Conservation (phyloP, 148 eudicot species). For the Hydrangea macrophylla region DNA sequence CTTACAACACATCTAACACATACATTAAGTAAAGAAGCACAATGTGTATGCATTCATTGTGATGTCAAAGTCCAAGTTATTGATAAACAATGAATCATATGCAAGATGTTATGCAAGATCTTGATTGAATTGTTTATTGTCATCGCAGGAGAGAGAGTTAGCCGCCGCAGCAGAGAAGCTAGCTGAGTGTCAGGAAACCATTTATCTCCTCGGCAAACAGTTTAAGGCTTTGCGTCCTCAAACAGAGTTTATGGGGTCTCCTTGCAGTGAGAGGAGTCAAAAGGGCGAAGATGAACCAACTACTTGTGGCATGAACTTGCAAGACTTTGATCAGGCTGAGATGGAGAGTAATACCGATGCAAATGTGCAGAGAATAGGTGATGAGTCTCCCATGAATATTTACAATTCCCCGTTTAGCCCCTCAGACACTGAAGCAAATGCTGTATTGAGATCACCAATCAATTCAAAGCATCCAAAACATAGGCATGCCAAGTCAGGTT, state of each 20-base stretch:
- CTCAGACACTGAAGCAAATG: slow-evolving; percentile 51
- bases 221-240: slow-evolving; percentile 69
- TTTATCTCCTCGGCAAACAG: slow-evolving; percentile 76
- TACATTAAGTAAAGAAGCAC: background rate
- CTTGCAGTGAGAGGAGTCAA: slow-evolving; percentile 34
- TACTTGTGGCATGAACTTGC: slow-evolving; percentile 37
- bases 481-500: slow-evolving; percentile 67
- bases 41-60: background rate
- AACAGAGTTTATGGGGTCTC: slow-evolving; percentile 45
- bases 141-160: slow-evolving; percentile 64
- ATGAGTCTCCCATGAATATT: slow-evolving; percentile 49
- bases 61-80: background rate
- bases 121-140: background rate
- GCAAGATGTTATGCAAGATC: background rate
- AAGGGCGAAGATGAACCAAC: slow-evolving; percentile 58
- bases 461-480: slow-evolving; percentile 45
- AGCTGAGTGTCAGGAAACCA: slow-evolving; percentile 89
- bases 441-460: slow-evolving; percentile 45
- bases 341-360: slow-evolving; percentile 34
- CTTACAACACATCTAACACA: background rate
- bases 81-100: background rate
- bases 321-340: slow-evolving; percentile 36
- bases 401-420: slow-evolving; percentile 47
- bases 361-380: slow-evolving; percentile 42
- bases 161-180: slow-evolving; percentile 88